Conservation (phyloP, 2,329 filamentous ascomycete species). For the Sporothrix protearum region DNA sequence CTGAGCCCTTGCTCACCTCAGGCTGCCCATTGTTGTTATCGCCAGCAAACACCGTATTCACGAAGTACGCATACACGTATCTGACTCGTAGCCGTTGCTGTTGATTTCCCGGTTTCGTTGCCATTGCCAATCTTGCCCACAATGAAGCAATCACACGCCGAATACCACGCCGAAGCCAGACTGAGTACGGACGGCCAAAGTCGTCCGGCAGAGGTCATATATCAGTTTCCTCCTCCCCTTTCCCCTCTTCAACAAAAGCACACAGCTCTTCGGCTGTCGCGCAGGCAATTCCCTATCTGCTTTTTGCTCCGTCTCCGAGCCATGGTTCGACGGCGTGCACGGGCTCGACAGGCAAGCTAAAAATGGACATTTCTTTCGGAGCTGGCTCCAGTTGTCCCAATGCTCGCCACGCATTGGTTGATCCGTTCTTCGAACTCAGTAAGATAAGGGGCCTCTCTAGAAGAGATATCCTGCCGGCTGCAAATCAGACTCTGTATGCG, state of each 20-base stretch:
- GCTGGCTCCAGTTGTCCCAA: not conserved
- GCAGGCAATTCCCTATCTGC: not conserved
- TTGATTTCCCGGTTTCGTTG: not conserved
- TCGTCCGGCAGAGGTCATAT: not conserved
- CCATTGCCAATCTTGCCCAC: not conserved
- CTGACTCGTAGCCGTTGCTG: too few species aligned
- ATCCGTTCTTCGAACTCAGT: too few species aligned
- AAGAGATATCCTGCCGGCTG: not conserved
- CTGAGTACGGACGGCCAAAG: not conserved
- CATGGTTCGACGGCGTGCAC: not conserved
- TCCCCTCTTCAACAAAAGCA: not conserved
- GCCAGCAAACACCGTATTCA: too few species aligned
- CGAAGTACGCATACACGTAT: too few species aligned
- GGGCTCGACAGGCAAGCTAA: not conserved
- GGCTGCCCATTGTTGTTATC: constrained; percentile 13
- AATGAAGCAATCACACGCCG: not conserved
- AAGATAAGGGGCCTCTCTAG: not conserved
- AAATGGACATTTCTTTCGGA: not conserved
- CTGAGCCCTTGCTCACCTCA: not conserved
- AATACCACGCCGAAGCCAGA: not conserved
- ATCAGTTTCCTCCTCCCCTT: not conserved
- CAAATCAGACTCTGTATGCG: not conserved
- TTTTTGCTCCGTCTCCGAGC: constrained; percentile 4
- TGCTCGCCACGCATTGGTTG: not conserved
- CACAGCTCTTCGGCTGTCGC: not conserved